phyloP scores from a whole-genome alignment of 2,329 filamentous ascomycete genomes.

The Tolypocladium sp. region DNA sequence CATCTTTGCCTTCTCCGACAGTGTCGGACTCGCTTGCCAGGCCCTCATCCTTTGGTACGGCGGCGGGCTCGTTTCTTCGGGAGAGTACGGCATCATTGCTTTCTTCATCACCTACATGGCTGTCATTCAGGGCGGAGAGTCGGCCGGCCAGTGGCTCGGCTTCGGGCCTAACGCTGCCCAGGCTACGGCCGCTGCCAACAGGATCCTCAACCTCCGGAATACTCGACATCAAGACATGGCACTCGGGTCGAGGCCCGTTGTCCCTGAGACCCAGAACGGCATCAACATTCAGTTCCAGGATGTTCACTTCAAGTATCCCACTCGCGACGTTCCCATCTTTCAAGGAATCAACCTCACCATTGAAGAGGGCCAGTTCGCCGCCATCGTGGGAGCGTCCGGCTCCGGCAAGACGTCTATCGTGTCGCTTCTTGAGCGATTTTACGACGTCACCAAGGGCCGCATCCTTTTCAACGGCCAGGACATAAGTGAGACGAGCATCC shows the following conservation, averaged over 20 bases:
- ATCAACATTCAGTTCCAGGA: conserved; percentile 48
- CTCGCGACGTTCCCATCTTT: conserved; percentile 47
- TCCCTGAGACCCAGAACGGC: conserved; percentile 35
- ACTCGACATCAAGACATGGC: conserved; percentile 25
- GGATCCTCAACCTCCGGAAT: conserved; percentile 44
- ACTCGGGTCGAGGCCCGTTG: conserved; percentile 21
- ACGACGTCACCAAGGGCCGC: conserved; percentile 17
- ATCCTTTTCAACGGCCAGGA: conserved; percentile 56
- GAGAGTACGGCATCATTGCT: conserved; percentile 34
- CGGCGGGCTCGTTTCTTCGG: conserved; percentile 44
- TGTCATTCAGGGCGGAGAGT: conserved; percentile 58
- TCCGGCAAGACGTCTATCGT: conserved; percentile 69
- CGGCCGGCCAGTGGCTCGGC: conserved; percentile 57
- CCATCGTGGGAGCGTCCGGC: conserved; percentile 60
- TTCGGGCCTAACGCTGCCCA: conserved; percentile 57
- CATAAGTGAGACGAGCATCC: conserved; percentile 48
- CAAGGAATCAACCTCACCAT: conserved; percentile 54
- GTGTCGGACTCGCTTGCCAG: conserved; percentile 52
- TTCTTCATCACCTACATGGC: conserved; percentile 56
- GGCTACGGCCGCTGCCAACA: conserved; percentile 48
- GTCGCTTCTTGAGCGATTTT: conserved; percentile 46
- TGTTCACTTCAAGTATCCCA: conserved; percentile 52
- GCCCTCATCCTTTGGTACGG: conserved; percentile 61
- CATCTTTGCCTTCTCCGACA: conserved; percentile 62
- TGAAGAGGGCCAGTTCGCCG: conserved; percentile 59